Percentiles rank a stretch among this genome's conserved stretches.
These are phyloP conservation scores for Thamnidium elegans DNA, from an alignment of 192 early-diverging fungal species.

Conservation along the genomic window DNA sequence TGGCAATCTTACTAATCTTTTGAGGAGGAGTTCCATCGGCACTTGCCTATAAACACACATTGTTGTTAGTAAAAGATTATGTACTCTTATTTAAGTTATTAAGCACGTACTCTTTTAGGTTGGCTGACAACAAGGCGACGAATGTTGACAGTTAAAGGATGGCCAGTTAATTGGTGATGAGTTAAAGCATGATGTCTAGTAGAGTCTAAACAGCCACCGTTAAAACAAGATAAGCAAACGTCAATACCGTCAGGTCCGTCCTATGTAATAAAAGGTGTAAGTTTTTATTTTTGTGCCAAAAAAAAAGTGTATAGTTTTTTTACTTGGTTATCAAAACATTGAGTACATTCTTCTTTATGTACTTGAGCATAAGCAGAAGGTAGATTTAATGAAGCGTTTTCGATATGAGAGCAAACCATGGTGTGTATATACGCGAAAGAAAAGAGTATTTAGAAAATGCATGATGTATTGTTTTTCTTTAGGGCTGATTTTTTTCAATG, in stretches of 20 bases:
- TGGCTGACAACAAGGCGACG: slow-evolving; percentile 56
- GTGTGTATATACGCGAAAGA: slow-evolving; percentile 17
- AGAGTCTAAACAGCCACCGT: slow-evolving; percentile 74
- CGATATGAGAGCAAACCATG: slow-evolving; percentile 55
- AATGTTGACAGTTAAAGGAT: slow-evolving; percentile 85
- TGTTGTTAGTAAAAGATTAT: background rate
- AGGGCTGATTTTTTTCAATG: no score
- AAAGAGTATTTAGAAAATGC: slow-evolving; percentile 1
- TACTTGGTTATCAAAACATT: slow-evolving; percentile 85
- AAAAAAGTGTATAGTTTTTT: background rate
- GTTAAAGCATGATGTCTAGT: slow-evolving; percentile 69
- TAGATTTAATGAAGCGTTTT: slow-evolving; percentile 34
- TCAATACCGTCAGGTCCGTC: slow-evolving; percentile 77
- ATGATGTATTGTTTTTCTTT: background rate
- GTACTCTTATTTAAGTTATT: background rate
- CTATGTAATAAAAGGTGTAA: slow-evolving; percentile 38
- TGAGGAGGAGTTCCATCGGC: slow-evolving; percentile 57
- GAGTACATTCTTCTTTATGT: slow-evolving; percentile 95
- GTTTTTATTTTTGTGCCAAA: background rate
- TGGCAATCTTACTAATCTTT: slow-evolving; percentile 94
- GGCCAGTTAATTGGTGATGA: slow-evolving; percentile 71
- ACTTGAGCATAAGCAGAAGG: slow-evolving; percentile 50
- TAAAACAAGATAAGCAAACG: slow-evolving; percentile 94
- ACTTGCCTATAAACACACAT: background rate
- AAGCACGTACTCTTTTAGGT: slow-evolving; percentile 41